Percentiles rank a stretch among this genome's conserved stretches.
phyloP scores from a whole-genome alignment of 371 early-diverging fungal species.

The Fennellomyces sp. region DNA sequence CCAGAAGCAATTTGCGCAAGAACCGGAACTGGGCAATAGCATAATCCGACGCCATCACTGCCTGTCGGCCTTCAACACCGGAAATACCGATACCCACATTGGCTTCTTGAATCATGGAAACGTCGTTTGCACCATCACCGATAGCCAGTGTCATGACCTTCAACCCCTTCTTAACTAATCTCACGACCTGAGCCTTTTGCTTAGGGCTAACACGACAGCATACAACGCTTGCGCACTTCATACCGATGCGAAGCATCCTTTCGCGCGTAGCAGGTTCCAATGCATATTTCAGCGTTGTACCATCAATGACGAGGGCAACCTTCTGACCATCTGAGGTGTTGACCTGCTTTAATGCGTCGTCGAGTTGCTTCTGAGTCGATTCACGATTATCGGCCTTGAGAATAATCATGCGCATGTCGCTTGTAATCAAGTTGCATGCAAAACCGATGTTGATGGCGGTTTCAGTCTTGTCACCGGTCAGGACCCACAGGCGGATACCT shows the following conservation, averaged over 20 bases:
- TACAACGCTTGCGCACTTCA: constrained; percentile 75
- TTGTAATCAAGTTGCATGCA: constrained; percentile 73
- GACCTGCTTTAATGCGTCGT: constrained; percentile 53
- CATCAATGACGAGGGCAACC: constrained; percentile 91
- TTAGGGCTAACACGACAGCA: constrained; percentile 91
- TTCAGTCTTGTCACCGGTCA: constrained; percentile 94
- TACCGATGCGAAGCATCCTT: constrained; percentile 68
- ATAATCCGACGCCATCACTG: constrained; percentile 92
- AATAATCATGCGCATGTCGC: constrained; percentile 71
- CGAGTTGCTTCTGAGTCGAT: constrained; percentile 59
- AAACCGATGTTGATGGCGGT: constrained; percentile 87
- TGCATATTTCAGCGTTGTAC: constrained; percentile 82
- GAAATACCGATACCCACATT: constrained; percentile 92
- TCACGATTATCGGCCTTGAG: constrained; percentile 64
- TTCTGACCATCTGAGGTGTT: constrained; percentile 37
- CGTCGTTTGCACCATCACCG: constrained; percentile 96
- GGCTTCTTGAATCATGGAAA: constrained; percentile 92
- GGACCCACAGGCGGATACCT: constrained; percentile 93
- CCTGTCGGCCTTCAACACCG: constrained; percentile 94
- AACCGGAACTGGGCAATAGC: constrained; percentile 88
- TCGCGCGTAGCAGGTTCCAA: constrained; percentile 60
- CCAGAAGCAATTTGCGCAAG: constrained; percentile 72
- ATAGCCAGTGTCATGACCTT: constrained; percentile 81
- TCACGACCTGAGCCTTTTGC: constrained; percentile 89
- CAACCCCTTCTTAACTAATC: constrained; percentile 38